These are phyloP conservation scores for Tuber melanosporum DNA, from an alignment of 495 filamentous ascomycete genomes.

Conservation along the genomic window DNA sequence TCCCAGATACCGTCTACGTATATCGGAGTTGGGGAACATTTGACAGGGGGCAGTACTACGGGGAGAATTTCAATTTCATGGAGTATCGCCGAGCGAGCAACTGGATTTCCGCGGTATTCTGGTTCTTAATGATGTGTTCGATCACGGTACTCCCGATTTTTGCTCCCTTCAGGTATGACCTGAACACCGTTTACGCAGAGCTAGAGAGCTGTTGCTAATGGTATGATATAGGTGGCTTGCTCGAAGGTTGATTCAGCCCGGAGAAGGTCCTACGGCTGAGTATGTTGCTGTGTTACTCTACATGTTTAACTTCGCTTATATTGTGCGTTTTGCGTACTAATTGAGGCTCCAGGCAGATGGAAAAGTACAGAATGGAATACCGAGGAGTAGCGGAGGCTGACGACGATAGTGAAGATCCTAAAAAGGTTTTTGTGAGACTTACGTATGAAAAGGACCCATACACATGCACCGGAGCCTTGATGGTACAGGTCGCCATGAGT, in stretches of 20 bases:
- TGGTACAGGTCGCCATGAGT: conserved; percentile 36
- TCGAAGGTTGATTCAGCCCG: conserved; percentile 28
- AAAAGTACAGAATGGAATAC: conserved; percentile 35
- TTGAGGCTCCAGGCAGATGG: conserved; percentile 16
- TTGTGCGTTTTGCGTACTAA: background rate
- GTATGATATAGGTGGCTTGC: conserved; percentile 32
- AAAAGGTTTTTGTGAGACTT: conserved; percentile 32
- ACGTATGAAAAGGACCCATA: conserved; percentile 33
- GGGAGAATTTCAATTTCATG: conserved; percentile 38
- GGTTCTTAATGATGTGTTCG: conserved; percentile 34
- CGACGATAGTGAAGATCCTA: conserved; percentile 35
- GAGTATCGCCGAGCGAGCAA: conserved; percentile 31
- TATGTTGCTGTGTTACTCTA: conserved; percentile 4
- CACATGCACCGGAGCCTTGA: conserved; percentile 27
- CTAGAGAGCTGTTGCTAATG: background rate
- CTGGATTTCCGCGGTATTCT: conserved; percentile 30
- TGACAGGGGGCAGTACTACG: conserved; percentile 35
- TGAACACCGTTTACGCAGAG: background rate
- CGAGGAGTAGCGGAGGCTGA: conserved; percentile 39
- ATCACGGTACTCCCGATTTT: conserved; percentile 29
- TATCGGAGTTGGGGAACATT: conserved; percentile 40
- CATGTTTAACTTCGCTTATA: background rate
- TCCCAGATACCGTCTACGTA: conserved; percentile 35
- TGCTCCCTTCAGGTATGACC: conserved; percentile 32
- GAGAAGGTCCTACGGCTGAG: conserved; percentile 35